Evolutionary conservation across 176 grass and related monocot genomes (phyloP), one percentile per base, ranked within the genome.

Genomic region (Stipa capillata): DNA sequence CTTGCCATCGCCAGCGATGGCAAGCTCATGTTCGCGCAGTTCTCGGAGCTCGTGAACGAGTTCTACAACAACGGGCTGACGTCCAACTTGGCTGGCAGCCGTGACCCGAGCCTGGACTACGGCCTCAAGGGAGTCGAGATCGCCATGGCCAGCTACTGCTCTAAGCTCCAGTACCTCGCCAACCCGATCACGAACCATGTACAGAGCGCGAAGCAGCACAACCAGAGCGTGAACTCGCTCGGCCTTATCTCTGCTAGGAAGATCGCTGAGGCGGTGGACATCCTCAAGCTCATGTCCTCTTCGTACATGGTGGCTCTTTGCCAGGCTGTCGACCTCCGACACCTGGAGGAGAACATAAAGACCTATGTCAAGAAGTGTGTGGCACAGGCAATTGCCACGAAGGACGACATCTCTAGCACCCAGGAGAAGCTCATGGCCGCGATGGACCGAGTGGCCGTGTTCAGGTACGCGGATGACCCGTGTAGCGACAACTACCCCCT

Each of bases 1-100:
- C 87, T 97, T 40, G 94, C 94, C 40, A 83, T 97, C n/a, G 94
- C 94, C 57, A 90, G 77, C 65, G 91, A 93, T 23, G 94, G 94
- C 25, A 97, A 97, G 69, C 88, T 97, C 72, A 97, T 97, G 88
- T 97, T 97, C 54, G 94, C 91, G 24, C 94, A 97, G 80, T 97
- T 97, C 86, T 97, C 91, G 0, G 91, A 97, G 85, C 88, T 97
- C 1, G 94, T 97, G 0, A 97, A 97, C 36, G 94, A 97, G 61
- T 97, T 97, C 82, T 97, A 97, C 84, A 97, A 97, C 84, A 97
- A 97, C 48, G 94, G 94, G 0, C 56, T 97, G 36, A 87, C 91
- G 13, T 97, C 94, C 7, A 97, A 97, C 76, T 81, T 97, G 4
- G 90, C 94, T 18, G 91, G 94, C 7, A 86, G 94, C 21, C 88